A percentile compares a stretch with the other conserved stretches of the same genome.
These are phyloP conservation scores for Kwoniella newhampshirensis DNA, from an alignment of 768 basidiomycete genomes.

Conservation along the genomic window DNA sequence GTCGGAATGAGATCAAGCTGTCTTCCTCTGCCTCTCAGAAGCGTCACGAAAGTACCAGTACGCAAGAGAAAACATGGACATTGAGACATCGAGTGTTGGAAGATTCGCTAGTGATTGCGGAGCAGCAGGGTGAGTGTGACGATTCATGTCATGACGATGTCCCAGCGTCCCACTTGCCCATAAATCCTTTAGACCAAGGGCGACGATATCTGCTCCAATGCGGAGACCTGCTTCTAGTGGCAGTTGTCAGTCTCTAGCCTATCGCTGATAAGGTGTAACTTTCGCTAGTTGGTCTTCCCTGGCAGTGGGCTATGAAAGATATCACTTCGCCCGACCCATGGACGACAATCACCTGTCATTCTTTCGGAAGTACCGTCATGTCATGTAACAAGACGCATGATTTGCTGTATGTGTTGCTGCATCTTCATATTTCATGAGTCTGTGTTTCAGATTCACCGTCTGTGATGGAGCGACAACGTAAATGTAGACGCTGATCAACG, in stretches of 20 bases:
- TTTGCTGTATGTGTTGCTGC: conserved; percentile 21
- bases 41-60: too few relatives aligned
- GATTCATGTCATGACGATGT: background rate
- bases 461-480: too few relatives aligned
- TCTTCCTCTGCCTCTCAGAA: too few relatives aligned
- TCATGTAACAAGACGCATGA: conserved; percentile 29
- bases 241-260: background rate
- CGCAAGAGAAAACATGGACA: conserved; percentile 18
- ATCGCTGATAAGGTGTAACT: background rate
- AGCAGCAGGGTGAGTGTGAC: conserved; percentile 39
- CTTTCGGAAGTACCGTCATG: conserved; percentile 32
- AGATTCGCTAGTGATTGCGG: conserved; percentile 42
- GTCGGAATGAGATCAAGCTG: too few relatives aligned
- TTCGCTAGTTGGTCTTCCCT: conserved; percentile 37
- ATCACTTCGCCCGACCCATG: conserved; percentile 36
- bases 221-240: too few relatives aligned
- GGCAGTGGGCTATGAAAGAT: conserved; percentile 43
- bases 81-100: conserved; percentile 39
- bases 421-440: background rate
- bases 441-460: background rate
- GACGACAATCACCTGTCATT: conserved; percentile 33
- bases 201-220: too few relatives aligned
- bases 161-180: too few relatives aligned
- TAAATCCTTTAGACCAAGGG: too few relatives aligned
- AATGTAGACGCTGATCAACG: conserved; percentile 2